Percentiles rank a stretch among this genome's conserved stretches.
phyloP scores from a whole-genome alignment of 164 flowering plant species.

The Berberis thunbergii region DNA sequence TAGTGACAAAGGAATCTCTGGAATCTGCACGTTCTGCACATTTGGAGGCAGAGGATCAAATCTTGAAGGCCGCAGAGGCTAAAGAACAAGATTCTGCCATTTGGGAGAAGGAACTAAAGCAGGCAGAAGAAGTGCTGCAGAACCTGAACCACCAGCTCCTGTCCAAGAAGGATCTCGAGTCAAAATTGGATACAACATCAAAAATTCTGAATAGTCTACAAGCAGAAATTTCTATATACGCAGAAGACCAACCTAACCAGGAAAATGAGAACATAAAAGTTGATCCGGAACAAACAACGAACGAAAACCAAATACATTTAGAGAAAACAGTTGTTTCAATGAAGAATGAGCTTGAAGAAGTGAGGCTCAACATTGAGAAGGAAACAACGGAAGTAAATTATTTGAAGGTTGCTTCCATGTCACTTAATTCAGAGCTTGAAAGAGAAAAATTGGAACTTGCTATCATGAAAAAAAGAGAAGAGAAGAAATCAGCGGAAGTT shows the following conservation, averaged over 20 bases:
- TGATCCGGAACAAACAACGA: constrained; percentile 21
- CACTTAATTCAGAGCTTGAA: constrained; percentile 61
- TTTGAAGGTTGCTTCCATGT: constrained; percentile 60
- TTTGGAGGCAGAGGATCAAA: constrained; percentile 84
- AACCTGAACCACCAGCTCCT: constrained; percentile 1
- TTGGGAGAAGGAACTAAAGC: constrained; percentile 71
- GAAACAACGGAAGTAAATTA: constrained; percentile 52
- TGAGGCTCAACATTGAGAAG: constrained; percentile 58
- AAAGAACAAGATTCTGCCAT: constrained; percentile 52
- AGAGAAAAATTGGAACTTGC: constrained; percentile 58
- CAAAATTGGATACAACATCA: constrained; percentile 40
- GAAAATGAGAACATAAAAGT: constrained; percentile 16
- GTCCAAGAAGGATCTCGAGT: neutral
- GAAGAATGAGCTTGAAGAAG: constrained; percentile 75
- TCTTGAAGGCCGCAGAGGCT: constrained; percentile 71
- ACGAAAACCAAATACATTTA: constrained; percentile 32
- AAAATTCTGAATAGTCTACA: constrained; percentile 43
- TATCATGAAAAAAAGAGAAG: constrained; percentile 63
- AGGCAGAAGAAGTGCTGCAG: constrained; percentile 70
- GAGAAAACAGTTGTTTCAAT: constrained; percentile 50
- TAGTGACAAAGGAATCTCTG: constrained; percentile 64
- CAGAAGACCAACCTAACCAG: constrained; percentile 41
- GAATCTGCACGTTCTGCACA: constrained; percentile 81
- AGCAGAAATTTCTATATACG: constrained; percentile 63
- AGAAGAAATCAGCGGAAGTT: constrained; percentile 66